Evolutionary conservation across 257 asterid species (phyloP).

Genomic region (Rehmannia glutinosa): DNA sequence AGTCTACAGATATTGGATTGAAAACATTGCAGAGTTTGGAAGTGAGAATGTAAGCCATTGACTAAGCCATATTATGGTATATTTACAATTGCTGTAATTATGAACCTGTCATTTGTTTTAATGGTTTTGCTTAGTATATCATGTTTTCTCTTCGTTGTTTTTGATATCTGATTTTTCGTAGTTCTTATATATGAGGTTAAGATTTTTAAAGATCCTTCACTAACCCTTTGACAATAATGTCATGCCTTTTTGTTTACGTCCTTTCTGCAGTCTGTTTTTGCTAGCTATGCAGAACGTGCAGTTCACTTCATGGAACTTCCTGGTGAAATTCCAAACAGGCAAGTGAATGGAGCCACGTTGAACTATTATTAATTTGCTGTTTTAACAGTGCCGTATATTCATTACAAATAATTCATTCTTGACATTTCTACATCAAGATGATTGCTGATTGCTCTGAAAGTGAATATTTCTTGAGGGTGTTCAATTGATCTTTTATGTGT

Average conservation of each 20-base stretch:
- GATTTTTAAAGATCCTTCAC: background rate
- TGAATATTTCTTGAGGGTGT: slow-evolving; percentile 5
- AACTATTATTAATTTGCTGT: slow-evolving; percentile 3
- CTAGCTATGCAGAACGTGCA: slow-evolving; percentile 84
- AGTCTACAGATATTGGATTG: background rate
- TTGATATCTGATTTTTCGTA: background rate
- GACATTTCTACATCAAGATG: background rate
- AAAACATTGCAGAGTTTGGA: background rate
- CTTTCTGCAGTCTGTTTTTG: slow-evolving; percentile 72
- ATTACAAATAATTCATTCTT: background rate
- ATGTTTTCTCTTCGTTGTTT: background rate
- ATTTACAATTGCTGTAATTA: background rate
- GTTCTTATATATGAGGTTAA: background rate
- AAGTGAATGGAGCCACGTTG: slow-evolving; percentile 22
- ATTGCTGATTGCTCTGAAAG: background rate
- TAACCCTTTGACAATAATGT: background rate
- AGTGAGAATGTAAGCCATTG: too few species aligned
- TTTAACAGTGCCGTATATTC: background rate
- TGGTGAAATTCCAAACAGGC: slow-evolving; percentile 96
- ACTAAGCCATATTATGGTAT: too few species aligned
- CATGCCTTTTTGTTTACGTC: slow-evolving; percentile 13
- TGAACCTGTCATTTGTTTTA: background rate
- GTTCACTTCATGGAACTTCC: slow-evolving; percentile 99
- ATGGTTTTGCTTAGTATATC: background rate
- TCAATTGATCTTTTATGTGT: background rate